Evolutionary conservation across 1,284 basidiomycete species (phyloP), one percentile per base, ranked within the genome.

Genomic region (Mixia osmundae): DNA sequence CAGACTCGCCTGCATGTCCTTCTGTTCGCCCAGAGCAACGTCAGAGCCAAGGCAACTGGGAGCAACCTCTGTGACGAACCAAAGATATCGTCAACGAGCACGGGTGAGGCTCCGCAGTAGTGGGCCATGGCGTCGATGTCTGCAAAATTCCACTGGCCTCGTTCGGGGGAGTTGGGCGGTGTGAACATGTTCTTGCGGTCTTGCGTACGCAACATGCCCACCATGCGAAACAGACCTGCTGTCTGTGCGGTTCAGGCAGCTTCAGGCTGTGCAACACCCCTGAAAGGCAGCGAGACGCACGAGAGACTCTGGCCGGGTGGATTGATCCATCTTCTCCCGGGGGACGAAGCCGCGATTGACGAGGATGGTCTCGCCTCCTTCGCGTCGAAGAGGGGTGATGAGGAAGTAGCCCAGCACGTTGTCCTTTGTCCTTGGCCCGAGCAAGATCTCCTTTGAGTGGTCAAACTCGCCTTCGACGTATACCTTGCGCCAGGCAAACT

Each of bases 331-430:
- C 42, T 37, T 40, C 22, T 43, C 44, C 31, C 44, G 57, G 27
- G 60, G 66, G 22, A 99, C 68, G 55, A 95, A 97, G 0, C 89
- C 89, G 29, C 87, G 71, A 56, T 97, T 76, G 25, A 99, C 74
- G 18, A 91, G 62, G 23, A 94, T 62, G 5, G 63, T 61, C 1
- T 76, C 68, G 31, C 54, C 54, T 1, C 55, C 56, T 14, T 50
- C 50, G 9, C 68, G 60, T 37, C 85, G 71, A 21, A 97, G 64
- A 0, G 89, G 89, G 3, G 76, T 76, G 27, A 95, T 65, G 25
- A 95, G 65, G 45, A 89, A 72, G 49, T 73, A 79, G 2, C 89
- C 89, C 44, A 74, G 68, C 15, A 69, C 65, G n/a, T 80, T 79
- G 44, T 94, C 82, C 36, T 72, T 66, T 10, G 83, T 77, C 38